These are phyloP conservation scores for Bisporella sp. DNA, from an alignment of 2,329 filamentous ascomycete genomes.

Conservation along the genomic window DNA sequence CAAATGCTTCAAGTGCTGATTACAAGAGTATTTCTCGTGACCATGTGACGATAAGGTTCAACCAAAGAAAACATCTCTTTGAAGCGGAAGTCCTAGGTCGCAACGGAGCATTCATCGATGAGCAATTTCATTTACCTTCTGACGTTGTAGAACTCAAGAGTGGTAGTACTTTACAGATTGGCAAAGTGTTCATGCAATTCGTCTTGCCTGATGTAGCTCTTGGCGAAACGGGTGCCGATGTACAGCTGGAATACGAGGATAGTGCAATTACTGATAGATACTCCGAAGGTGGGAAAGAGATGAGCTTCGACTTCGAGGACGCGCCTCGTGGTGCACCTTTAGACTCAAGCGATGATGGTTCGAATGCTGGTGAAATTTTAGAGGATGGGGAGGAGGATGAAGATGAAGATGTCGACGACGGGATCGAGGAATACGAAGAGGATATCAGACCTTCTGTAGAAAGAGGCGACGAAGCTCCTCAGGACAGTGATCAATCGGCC, in stretches of 20 bases:
- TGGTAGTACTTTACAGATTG: slow-evolving; percentile 63
- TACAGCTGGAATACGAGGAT: slow-evolving; percentile 40
- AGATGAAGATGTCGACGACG: slow-evolving; percentile 27
- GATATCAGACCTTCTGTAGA: background rate
- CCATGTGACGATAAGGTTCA: slow-evolving; percentile 68
- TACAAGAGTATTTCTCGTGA: slow-evolving; percentile 69
- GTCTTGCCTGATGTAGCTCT: slow-evolving; percentile 56
- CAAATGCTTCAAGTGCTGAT: slow-evolving; percentile 52
- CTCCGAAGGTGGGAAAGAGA: slow-evolving; percentile 55
- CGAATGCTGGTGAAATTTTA: slow-evolving; percentile 14
- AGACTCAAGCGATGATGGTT: slow-evolving; percentile 6
- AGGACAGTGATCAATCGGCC: slow-evolving; percentile 3
- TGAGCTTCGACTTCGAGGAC: slow-evolving; percentile 68
- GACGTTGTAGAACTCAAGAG: slow-evolving; percentile 52
- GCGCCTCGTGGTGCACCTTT: slow-evolving; percentile 48
- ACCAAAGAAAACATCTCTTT: slow-evolving; percentile 54
- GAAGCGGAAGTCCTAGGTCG: slow-evolving; percentile 50
- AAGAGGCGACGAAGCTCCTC: slow-evolving; percentile 15
- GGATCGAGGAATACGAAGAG: slow-evolving; percentile 17
- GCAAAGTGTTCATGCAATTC: slow-evolving; percentile 62
- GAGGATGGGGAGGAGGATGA: slow-evolving; percentile 18
- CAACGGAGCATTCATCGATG: slow-evolving; percentile 65
- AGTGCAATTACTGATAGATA: slow-evolving; percentile 41
- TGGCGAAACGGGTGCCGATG: slow-evolving; percentile 52
- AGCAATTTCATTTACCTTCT: slow-evolving; percentile 45